phyloP scores from a whole-genome alignment of 2,329 filamentous ascomycete genomes.

The Ophiostoma quercus region DNA sequence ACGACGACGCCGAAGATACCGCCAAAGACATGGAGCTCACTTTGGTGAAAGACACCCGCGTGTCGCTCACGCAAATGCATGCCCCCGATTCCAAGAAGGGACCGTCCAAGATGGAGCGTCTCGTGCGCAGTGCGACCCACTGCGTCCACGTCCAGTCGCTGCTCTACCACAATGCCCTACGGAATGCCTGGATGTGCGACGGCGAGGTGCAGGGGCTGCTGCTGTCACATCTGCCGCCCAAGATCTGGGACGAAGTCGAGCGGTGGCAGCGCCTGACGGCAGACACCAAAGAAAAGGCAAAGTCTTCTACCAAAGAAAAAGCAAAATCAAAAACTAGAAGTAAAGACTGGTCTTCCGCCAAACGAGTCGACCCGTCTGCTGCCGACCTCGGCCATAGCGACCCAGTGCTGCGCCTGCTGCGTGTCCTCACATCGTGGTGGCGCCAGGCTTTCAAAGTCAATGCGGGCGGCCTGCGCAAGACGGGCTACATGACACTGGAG shows the following conservation, averaged over 20 bases:
- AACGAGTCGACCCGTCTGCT: conserved; percentile 60
- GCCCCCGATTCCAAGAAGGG: conserved; percentile 69
- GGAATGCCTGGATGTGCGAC: conserved; percentile 81
- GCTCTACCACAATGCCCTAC: conserved; percentile 81
- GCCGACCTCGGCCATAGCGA: conserved; percentile 79
- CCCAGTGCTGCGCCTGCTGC: conserved; percentile 70
- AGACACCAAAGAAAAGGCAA: background rate
- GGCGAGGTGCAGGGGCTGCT: conserved; percentile 68
- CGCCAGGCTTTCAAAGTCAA: conserved; percentile 74
- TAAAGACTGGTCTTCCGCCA: conserved; percentile 36
- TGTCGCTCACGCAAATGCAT: conserved; percentile 51
- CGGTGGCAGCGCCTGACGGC: conserved; percentile 58
- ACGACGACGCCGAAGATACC: conserved; percentile 28
- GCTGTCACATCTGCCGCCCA: conserved; percentile 64
- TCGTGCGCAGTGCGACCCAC: conserved; percentile 73
- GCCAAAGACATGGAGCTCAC: conserved; percentile 60
- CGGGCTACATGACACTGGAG: conserved; percentile 77
- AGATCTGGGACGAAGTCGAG: conserved; percentile 66
- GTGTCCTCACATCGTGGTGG: conserved; percentile 78
- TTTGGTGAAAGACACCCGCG: conserved; percentile 52
- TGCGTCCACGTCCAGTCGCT: conserved; percentile 83
- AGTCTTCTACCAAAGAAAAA: background rate
- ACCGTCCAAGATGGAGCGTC: conserved; percentile 75
- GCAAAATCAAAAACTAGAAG: background rate
- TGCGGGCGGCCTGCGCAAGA: conserved; percentile 76